A percentile compares a stretch with the other conserved stretches of the same genome.
Evolutionary conservation across 805 yeast genomes (phyloP).

Genomic region (Cyberlindnera mrakii): DNA sequence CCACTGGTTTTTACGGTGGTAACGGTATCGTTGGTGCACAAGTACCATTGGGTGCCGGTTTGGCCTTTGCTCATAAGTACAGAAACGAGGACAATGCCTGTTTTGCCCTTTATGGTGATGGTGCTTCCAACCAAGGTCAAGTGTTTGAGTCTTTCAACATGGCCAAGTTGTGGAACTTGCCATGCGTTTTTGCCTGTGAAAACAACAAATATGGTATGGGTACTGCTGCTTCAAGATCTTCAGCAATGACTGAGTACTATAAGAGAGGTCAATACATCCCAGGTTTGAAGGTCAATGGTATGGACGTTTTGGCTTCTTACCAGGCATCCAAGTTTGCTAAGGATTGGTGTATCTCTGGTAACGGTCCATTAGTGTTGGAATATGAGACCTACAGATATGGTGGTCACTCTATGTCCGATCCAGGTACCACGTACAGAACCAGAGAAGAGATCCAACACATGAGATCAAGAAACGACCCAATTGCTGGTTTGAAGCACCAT

Average conservation of each 20-base stretch:
- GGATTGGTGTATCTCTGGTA: conserved; percentile 89
- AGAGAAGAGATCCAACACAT: conserved; percentile 99
- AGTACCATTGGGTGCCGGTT: conserved; percentile 96
- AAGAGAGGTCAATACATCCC: conserved; percentile 99
- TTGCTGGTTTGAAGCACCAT: conserved; percentile 89
- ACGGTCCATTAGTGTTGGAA: conserved; percentile 94
- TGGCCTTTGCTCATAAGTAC: conserved; percentile 98
- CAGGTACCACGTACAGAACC: conserved; percentile 99
- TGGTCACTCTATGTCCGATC: conserved; percentile 99
- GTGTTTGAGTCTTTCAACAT: conserved; percentile 96
- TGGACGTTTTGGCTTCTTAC: conserved; percentile 93
- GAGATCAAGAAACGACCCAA: conserved; percentile 98
- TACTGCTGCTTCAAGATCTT: conserved; percentile 93
- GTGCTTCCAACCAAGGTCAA: conserved; percentile 99
- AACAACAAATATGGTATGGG: conserved; percentile 99
- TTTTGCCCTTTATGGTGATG: conserved; percentile 94
- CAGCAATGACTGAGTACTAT: conserved; percentile 94
- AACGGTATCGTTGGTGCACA: conserved; percentile 99
- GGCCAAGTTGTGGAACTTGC: conserved; percentile 98
- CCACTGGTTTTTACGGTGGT: conserved; percentile 96
- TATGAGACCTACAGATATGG: conserved; percentile 99
- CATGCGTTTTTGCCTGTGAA: conserved; percentile 93
- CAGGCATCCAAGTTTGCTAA: conserved; percentile 96
- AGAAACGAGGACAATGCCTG: conserved; percentile 74
- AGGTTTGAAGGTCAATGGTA: conserved; percentile 96